Evolutionary conservation across 768 basidiomycete species (phyloP).

Genomic region (Podaxis rugospora): DNA sequence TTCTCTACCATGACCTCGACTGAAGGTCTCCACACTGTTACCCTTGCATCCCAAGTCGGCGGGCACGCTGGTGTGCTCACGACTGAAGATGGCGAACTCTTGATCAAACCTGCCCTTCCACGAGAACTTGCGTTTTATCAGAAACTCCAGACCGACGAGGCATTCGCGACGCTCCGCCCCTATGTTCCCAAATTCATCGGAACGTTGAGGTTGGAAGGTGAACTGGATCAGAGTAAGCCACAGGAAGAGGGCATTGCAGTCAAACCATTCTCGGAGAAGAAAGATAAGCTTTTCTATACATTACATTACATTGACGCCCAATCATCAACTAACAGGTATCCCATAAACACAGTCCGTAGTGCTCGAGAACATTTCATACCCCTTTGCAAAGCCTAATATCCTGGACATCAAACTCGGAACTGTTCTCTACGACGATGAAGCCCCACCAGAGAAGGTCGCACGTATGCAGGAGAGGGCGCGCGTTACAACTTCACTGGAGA

Average conservation of each 20-base stretch:
- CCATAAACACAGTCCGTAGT: slow-evolving; percentile 62
- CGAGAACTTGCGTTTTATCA: slow-evolving; percentile 74
- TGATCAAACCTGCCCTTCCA: slow-evolving; percentile 72
- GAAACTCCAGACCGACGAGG: slow-evolving; percentile 34
- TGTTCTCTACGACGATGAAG: slow-evolving; percentile 69
- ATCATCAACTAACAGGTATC: not conserved
- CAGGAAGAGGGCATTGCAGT: slow-evolving; percentile 20
- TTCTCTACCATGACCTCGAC: not conserved
- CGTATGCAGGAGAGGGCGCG: slow-evolving; percentile 73
- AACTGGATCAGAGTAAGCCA: slow-evolving; percentile 32
- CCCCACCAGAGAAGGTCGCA: slow-evolving; percentile 66
- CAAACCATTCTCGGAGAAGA: slow-evolving; percentile 28
- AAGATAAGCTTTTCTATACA: slow-evolving; percentile 37
- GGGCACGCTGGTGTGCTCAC: slow-evolving; percentile 75
- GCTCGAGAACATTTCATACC: slow-evolving; percentile 74
- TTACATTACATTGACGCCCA: not conserved
- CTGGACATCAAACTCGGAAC: slow-evolving; percentile 94
- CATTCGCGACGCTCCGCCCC: slow-evolving; percentile 40
- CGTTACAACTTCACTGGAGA: slow-evolving; percentile 67
- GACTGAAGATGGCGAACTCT: slow-evolving; percentile 68
- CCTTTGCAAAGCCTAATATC: slow-evolving; percentile 78
- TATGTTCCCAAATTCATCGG: slow-evolving; percentile 80
- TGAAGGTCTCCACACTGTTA: slow-evolving; percentile 3
- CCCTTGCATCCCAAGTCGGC: slow-evolving; percentile 64
- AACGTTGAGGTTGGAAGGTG: slow-evolving; percentile 68